These are phyloP conservation scores for Drechslerella dactyloides DNA, from an alignment of 2,329 filamentous ascomycete species.

Conservation along the genomic window DNA sequence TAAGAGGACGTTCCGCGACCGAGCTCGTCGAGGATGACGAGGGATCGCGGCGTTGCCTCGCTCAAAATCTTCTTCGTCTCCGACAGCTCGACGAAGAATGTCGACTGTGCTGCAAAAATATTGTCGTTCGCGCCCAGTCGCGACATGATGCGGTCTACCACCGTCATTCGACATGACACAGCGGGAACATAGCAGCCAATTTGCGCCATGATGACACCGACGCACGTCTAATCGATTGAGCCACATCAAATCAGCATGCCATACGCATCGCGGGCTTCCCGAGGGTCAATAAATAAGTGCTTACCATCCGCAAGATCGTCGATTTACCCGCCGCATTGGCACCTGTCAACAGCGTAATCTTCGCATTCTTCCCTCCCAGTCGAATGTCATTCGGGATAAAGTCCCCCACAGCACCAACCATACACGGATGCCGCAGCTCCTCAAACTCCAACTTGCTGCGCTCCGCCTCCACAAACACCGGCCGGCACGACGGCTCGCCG, in stretches of 20 bases:
- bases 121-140: slow-evolving; percentile 97
- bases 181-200: slow-evolving; percentile 93
- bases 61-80: slow-evolving; percentile 98
- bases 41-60: slow-evolving; percentile 88
- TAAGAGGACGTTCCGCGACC: slow-evolving; percentile 94
- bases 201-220: slow-evolving; percentile 96
- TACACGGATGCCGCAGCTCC: slow-evolving; percentile 92
- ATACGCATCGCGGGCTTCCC: not conserved
- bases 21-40: slow-evolving; percentile 96
- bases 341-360: slow-evolving; percentile 89
- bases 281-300: too few species aligned
- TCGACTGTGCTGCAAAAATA: slow-evolving; percentile 96
- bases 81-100: slow-evolving; percentile 95
- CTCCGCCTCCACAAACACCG: slow-evolving; percentile 82
- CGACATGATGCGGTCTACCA: slow-evolving; percentile 97
- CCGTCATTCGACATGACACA: slow-evolving; percentile 79
- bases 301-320: slow-evolving; percentile 89
- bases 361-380: slow-evolving; percentile 79
- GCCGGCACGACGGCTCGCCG: slow-evolving; percentile 85
- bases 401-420: slow-evolving; percentile 79
- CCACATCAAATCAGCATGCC: not conserved
- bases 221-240: slow-evolving; percentile 70
- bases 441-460: slow-evolving; percentile 88
- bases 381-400: slow-evolving; percentile 96
- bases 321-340: slow-evolving; percentile 98